Conservation (phyloP, 305 asterid species). For the Fraxinus paxiana region DNA sequence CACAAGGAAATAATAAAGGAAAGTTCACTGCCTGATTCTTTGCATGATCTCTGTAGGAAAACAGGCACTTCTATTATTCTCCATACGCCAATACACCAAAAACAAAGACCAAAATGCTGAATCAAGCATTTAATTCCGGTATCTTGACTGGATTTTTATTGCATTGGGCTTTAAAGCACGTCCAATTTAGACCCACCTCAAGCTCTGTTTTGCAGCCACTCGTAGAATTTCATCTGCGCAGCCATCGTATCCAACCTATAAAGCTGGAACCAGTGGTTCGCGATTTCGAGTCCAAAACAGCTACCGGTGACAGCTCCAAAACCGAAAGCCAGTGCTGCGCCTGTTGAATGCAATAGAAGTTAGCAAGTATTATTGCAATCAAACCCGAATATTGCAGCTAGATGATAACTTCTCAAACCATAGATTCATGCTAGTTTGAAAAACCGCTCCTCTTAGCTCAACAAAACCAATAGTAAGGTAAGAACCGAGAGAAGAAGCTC, state of each 20-base stretch:
- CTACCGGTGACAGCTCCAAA: slow-evolving; percentile 75
- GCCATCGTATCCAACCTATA: slow-evolving; percentile 61
- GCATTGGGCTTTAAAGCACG: slow-evolving; percentile 8
- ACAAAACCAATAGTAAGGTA: background rate
- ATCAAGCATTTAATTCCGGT: background rate
- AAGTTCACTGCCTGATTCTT: background rate
- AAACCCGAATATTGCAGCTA: background rate
- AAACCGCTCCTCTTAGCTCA: background rate
- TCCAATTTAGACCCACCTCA: slow-evolving; percentile 22
- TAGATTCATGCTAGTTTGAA: background rate
- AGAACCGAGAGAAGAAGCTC: background rate
- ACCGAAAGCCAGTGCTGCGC: slow-evolving; percentile 67
- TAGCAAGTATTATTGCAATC: background rate
- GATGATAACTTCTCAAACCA: background rate
- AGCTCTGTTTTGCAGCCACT: slow-evolving; percentile 83
- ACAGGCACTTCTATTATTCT: background rate
- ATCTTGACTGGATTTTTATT: slow-evolving; percentile 24
- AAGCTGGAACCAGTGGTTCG: slow-evolving; percentile 71
- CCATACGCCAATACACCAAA: background rate
- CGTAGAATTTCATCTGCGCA: slow-evolving; percentile 78
- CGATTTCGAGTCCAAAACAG: slow-evolving; percentile 74
- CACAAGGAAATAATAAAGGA: background rate
- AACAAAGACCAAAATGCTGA: background rate
- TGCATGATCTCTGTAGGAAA: background rate
- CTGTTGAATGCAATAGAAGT: slow-evolving; percentile 31